Base-by-base conservation (phyloP, 371 early-diverging fungal species). In the Mycotypha africana region DNA sequence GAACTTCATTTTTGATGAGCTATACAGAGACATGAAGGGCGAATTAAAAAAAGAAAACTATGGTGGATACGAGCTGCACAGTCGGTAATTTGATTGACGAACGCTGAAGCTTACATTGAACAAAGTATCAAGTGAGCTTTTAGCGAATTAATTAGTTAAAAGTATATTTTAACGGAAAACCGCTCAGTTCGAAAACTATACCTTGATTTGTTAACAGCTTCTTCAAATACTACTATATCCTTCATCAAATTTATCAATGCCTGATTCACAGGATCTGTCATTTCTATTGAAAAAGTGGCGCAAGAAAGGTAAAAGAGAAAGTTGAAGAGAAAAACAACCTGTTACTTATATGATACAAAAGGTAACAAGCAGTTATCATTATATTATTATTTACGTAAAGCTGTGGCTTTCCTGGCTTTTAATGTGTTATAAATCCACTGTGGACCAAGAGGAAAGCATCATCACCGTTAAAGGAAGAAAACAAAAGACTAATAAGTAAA, bases 211-310 rank as follows among this genome's bases (percentile, higher is more conserved):
- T 44, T 33, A 5, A 60, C 49, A 16, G 63, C 56, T 41, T 63
- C 64, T 35, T 57, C 51, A 43, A 61, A 66, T 4, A 42, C 49
- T 30, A 70, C 42, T 37, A 45, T 47, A 32, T 66, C 62, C 39
- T 50, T 52, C 11, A 70, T 42, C 16, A 70, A 43, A 19, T 58
- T 51, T 26, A 63, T 38, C 11, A 70, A 38, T 12, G 61, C 57
- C 17, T 40, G 46, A 39, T 59, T 59, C 20, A 70, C 31, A 20
- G 52, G 47, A 49, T 70, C 62, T 46, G 49, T 45, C 32, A 59
- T 55, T 41, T 38, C 41, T 47, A 41, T 33, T 38, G 20, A 45
- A n/a, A n/a, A n/a, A n/a, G n/a, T n/a, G n/a, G n/a, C n/a, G n/a
- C n/a, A n/a, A n/a, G n/a, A n/a, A n/a, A n/a, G n/a, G n/a, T n/a